Conservation (phyloP, 2,329 filamentous ascomycete genomes). For the Penicillium crustosum region DNA sequence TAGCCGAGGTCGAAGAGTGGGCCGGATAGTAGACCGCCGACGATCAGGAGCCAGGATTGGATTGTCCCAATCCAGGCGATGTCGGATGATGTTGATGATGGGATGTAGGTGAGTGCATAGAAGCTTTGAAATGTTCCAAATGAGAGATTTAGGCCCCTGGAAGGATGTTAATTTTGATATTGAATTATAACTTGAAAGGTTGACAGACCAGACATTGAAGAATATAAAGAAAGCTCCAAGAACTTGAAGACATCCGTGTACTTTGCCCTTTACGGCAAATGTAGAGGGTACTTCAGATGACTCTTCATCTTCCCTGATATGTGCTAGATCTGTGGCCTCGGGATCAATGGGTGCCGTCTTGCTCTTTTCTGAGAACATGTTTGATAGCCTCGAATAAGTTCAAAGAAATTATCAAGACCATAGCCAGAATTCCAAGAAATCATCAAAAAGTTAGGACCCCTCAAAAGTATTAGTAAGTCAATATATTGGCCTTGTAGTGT, state of each 20-base stretch:
- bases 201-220: slow-evolving; percentile 21
- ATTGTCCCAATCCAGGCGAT: slow-evolving; percentile 47
- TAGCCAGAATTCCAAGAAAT: neutral
- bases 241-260: slow-evolving; percentile 18
- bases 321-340: slow-evolving; percentile 3
- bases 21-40: slow-evolving; percentile 43
- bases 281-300: neutral
- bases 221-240: slow-evolving; percentile 33
- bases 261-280: neutral
- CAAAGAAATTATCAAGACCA: neutral
- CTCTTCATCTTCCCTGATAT: neutral
- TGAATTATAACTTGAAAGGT: neutral
- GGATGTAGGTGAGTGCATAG: slow-evolving; percentile 32
- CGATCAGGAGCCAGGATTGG: slow-evolving; percentile 43
- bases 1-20: slow-evolving; percentile 45
- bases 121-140: slow-evolving; percentile 50
- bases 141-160: slow-evolving; percentile 24
- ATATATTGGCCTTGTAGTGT: neutral
- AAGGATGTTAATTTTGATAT: neutral
- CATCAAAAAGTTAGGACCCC: neutral
- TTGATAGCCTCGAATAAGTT: neutral
- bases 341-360: neutral
- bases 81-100: slow-evolving; percentile 31
- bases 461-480: slow-evolving; percentile 2
- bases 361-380: slow-evolving; percentile 1